Evolutionary conservation across 2,329 filamentous ascomycete genomes (phyloP).

Genomic region (Pestalotiopsis sp.): DNA sequence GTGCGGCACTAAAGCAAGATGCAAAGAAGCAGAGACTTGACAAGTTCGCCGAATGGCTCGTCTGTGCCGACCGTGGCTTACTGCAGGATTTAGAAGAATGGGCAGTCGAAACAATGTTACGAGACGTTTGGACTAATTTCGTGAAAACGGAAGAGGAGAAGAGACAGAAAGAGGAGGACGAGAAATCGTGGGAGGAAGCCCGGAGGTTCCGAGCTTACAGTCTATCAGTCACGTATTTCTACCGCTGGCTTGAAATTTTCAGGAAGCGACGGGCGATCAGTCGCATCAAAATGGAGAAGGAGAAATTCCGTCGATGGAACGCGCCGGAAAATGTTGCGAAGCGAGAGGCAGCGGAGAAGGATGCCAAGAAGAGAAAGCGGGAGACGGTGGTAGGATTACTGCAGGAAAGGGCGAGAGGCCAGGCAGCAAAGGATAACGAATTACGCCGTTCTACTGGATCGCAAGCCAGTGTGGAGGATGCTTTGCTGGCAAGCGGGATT

Average conservation of each 20-base stretch:
- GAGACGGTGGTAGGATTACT: conserved; percentile 27
- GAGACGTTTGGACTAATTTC: conserved; percentile 42
- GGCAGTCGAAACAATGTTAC: conserved; percentile 48
- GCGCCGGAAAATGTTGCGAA: conserved; percentile 28
- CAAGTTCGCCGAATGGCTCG: conserved; percentile 57
- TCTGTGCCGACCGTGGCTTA: conserved; percentile 55
- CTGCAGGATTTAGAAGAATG: conserved; percentile 52
- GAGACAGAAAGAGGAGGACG: conserved; percentile 50
- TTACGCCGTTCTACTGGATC: conserved; percentile 23
- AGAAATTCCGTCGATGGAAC: conserved; percentile 51
- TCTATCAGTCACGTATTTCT: conserved; percentile 57
- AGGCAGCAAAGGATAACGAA: conserved; percentile 19
- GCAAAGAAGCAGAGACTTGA: conserved; percentile 44
- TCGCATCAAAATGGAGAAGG: conserved; percentile 54
- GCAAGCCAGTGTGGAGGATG: conserved; percentile 27
- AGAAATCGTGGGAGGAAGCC: conserved; percentile 47
- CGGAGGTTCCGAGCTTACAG: conserved; percentile 51
- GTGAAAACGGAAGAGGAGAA: conserved; percentile 43
- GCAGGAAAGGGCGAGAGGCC: conserved; percentile 21
- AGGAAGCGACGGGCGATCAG: conserved; percentile 50
- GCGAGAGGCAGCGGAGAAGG: conserved; percentile 25
- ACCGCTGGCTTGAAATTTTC: conserved; percentile 55
- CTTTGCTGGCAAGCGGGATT: conserved; percentile 30
- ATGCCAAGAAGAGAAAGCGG: conserved; percentile 21
- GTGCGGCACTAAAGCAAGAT: conserved; percentile 14